Base-by-base conservation (phyloP, 768 basidiomycete genomes). In the Agrocybe pediades region DNA sequence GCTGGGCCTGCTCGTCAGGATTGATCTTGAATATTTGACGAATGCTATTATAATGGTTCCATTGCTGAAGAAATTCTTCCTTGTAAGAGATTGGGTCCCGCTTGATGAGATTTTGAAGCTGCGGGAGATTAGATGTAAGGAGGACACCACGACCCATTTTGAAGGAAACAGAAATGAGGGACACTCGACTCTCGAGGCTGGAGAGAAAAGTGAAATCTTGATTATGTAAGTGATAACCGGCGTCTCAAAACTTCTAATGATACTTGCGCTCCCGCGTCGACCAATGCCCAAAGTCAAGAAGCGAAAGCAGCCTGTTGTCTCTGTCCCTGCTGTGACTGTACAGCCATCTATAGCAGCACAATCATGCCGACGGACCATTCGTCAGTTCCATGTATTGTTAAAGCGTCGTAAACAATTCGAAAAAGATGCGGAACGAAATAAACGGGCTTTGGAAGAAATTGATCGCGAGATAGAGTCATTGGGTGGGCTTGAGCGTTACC, bases 41-140 rank as follows among this genome's bases (percentile, higher is more conserved):
- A 51, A 90, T 86, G 59, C 86, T 90, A 61, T 90, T 84, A 72
- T 95, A 98, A 69, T 96, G 92, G 55, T 91, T 92, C 88, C 94
- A 97, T 78, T 99, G 96, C 59, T 93, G 93, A 9, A 95, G 66
- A 61, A 98, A 99, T 62, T 99, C 96, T 56, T 98, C 96, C 67
- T 84, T 89, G 76, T 99, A 98, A 0, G 84, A 87, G 8, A 74
- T 70, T 2, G 96, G 91, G 68, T 97, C 93, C 41, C 97, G 83
- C 68, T 99, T 99, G 69, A 99, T 95, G 49, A 98, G 79, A 68
- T 98, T 98, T 69, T 98, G 96, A 7, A 99, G 80, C 66, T 97
- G 93, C 0, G 97, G 95, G 8, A 98, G 83, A 65, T 96, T 96
- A 15, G 90, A 83, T 26, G 92, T 88, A 60, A 96, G 81, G 51